These are phyloP conservation scores for Trifolium dubium DNA, from an alignment of 306 rosid species.

Conservation along the genomic window DNA sequence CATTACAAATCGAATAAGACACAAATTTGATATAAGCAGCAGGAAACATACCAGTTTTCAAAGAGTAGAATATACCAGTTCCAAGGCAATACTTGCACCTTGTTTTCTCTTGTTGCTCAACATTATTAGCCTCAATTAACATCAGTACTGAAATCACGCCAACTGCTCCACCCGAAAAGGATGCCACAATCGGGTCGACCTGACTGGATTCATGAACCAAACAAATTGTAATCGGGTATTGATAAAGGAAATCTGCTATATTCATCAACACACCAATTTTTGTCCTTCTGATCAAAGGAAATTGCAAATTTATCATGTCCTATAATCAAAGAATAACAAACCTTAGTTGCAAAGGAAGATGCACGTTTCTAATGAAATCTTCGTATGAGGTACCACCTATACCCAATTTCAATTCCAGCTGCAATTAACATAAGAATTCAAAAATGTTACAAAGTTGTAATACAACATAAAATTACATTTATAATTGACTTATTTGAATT, in stretches of 20 bases:
- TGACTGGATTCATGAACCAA: slow-evolving; percentile 64
- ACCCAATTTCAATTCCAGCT: slow-evolving; percentile 96
- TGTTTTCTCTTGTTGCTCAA: slow-evolving; percentile 92
- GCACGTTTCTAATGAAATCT: slow-evolving; percentile 92
- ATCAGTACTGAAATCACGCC: slow-evolving; percentile 95
- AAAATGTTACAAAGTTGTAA: too few relatives aligned
- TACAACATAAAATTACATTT: neutral
- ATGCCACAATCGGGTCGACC: slow-evolving; percentile 97
- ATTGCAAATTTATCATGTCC: slow-evolving; percentile 16
- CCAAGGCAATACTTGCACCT: slow-evolving; percentile 93
- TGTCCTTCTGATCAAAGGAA: neutral
- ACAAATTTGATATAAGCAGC: slow-evolving; percentile 20
- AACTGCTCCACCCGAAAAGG: slow-evolving; percentile 96
- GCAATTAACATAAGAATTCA: slow-evolving; percentile 41
- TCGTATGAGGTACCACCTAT: slow-evolving; percentile 90
- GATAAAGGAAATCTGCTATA: slow-evolving; percentile 20
- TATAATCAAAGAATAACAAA: slow-evolving; percentile 33
- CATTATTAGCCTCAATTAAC: slow-evolving; percentile 91
- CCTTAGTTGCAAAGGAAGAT: slow-evolving; percentile 92
- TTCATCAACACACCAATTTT: slow-evolving; percentile 22
- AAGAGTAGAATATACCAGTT: slow-evolving; percentile 59
- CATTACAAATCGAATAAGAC: slow-evolving; percentile 17
- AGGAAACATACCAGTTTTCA: neutral
- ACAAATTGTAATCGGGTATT: slow-evolving; percentile 37
- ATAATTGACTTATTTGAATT: too few relatives aligned